Evolutionary conservation across 169 alveolate genomes (phyloP), one percentile per base, ranked within the genome.

Genomic region (Plasmodium sp.): DNA sequence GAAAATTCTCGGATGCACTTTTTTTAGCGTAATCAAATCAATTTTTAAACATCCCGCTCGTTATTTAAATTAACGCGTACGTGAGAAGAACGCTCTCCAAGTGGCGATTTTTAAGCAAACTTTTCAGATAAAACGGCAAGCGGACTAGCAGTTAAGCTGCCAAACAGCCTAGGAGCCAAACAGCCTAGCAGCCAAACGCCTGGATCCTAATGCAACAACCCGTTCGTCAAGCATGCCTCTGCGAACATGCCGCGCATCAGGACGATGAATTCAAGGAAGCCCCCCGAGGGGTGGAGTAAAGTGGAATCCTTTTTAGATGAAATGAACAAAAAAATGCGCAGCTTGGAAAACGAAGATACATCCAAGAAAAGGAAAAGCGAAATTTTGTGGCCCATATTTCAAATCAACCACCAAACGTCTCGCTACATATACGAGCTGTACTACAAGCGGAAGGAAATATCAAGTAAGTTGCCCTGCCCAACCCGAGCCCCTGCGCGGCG

Each of bases 281-380:
- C 98, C 48, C 97, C 99, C 3, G 99, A 96, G 93, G 99, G 99
- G 3, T 99, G 99, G 99, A 99, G 98, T 18, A 85, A 93, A 73
- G 97, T 99, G 36, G 99, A 99, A 84, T 97, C 98, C 48, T 97
- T 98, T 36, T 96, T 99, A 81, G 96, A 95, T 41, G 99, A 99
- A 93, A 97, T 99, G 93, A 96, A 97, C 74, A 97, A 98, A 95
- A 98, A 98, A 95, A 98, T 99, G 99, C 97, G 99, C 92, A 99
- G 99, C 73, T 99, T 98, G n/a, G 99, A 98, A 95, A 98, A 97
- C 75, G 99, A 97, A 81, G 97, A 99, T 56, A 97, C 98, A 67
- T 99, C 98, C 48, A 99, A 99, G 56, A 99, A 99, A 94, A 96
- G 99, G 75, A 99, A 99, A 93, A 97, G 98, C 77, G 99, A 99